phyloP scores from a whole-genome alignment of 179 eudicot genomes.

The Patellifolia procumbens region DNA sequence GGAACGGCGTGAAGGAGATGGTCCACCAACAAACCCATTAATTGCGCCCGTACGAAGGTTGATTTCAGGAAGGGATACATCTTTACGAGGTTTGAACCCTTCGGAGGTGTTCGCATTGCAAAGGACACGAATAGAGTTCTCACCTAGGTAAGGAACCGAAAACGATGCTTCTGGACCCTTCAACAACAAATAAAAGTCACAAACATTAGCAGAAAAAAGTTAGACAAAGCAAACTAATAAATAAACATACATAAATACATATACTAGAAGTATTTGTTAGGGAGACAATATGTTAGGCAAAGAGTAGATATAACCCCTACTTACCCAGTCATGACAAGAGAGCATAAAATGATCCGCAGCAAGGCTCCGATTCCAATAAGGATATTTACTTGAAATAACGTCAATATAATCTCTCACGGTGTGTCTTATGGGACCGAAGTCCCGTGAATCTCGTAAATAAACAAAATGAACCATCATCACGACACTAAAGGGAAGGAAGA shows the following conservation, averaged over 20 bases:
- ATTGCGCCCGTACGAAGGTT: conserved; percentile 49
- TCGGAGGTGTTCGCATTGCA: conserved; percentile 80
- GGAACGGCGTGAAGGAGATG: conserved; percentile 55
- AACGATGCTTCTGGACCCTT: conserved; percentile 70
- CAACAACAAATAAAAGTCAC: not conserved
- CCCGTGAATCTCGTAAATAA: conserved; percentile 41
- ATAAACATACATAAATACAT: not conserved
- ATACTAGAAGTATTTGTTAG: not conserved
- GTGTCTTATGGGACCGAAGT: conserved; percentile 46
- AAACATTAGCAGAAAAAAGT: not conserved
- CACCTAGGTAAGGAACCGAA: conserved; percentile 48
- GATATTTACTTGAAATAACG: conserved; percentile 49
- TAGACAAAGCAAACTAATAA: not conserved
- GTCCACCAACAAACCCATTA: conserved; percentile 52
- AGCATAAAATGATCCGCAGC: conserved; percentile 78
- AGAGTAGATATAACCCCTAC: no score
- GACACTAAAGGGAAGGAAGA: conserved; percentile 69
- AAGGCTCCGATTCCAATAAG: conserved; percentile 70
- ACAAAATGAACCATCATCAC: conserved; percentile 54
- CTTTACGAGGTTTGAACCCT: conserved; percentile 54
- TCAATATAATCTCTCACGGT: conserved; percentile 51
- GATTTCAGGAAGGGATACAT: conserved; percentile 70
- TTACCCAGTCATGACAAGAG: conserved; percentile 85
- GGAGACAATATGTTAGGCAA: no score
- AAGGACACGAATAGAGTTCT: conserved; percentile 59